Evolutionary conservation across 306 rosid genomes (phyloP).

Genomic region (Calophaca sinica): DNA sequence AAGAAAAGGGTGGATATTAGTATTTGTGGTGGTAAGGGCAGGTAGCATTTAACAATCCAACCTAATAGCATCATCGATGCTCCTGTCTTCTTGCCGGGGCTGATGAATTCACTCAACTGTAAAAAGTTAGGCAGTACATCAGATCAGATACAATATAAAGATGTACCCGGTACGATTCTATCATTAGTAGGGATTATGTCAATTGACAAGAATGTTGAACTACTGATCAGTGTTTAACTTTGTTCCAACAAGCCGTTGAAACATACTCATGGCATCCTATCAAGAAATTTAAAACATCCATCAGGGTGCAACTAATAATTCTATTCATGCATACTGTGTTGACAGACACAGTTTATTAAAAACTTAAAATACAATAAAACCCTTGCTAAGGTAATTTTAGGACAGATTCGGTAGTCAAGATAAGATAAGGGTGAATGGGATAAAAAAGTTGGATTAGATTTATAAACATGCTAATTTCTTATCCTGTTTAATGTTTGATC

Average conservation of each 20-base stretch:
- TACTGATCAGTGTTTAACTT: slow-evolving; percentile 12
- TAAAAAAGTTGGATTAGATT: too few relatives aligned
- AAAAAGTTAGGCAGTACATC: slow-evolving; percentile 4
- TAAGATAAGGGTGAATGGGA: too few relatives aligned
- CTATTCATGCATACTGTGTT: neutral
- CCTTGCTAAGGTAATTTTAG: too few relatives aligned
- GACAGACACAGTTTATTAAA: neutral
- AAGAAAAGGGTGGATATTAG: slow-evolving; percentile 9
- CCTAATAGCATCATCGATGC: slow-evolving; percentile 28
- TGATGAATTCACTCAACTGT: slow-evolving; percentile 7
- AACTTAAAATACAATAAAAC: neutral
- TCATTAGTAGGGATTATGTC: neutral
- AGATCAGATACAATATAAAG: neutral
- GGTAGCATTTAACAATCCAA: slow-evolving; percentile 19
- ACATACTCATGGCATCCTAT: slow-evolving; percentile 12
- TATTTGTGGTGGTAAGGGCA: slow-evolving; percentile 15
- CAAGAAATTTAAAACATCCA: slow-evolving; percentile 1
- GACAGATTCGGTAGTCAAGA: too few relatives aligned
- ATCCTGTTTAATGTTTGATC: too few relatives aligned
- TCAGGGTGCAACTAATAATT: slow-evolving; percentile 3
- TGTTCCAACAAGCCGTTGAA: slow-evolving; percentile 18
- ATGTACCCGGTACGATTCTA: neutral
- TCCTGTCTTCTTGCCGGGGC: neutral
- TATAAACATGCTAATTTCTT: too few relatives aligned
- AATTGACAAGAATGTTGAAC: slow-evolving; percentile 27